Base-by-base conservation (phyloP, 2,329 filamentous ascomycete genomes). In the Penicillium occitanis region DNA sequence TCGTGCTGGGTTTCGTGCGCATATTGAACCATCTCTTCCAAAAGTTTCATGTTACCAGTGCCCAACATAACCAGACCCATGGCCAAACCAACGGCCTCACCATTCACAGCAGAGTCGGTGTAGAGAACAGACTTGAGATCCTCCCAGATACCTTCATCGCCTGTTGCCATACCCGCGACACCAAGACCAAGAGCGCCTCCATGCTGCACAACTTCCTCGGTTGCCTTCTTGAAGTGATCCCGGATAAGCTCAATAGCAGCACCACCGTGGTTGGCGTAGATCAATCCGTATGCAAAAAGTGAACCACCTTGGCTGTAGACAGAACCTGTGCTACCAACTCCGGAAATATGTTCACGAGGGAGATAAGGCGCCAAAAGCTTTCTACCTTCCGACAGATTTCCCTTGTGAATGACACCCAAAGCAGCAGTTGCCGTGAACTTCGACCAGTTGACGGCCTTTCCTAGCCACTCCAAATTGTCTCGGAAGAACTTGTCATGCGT, bases 41-140 rank as follows among this genome's bases (percentile, higher is more conserved):
- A 82, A 8, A 93, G 93, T 77, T 91, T 93, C 75, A 93, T 90
- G 76, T 97, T 97, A 68, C 94, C 95, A n/a, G 94, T 97, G 64
- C 95, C 95, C 64, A 99, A 84, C 95, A 98, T 99, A 77, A 99
- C 93, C 57, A 99, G 86, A 78, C 95, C 95, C 92, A 99, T 98
- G 13, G 94, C 86, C 66, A 99, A 85, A 73, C 95, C 95, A 58
- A 98, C 93, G 53, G 95, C 95, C 81, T 99, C 95, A 73, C 95
- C 95, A 70, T 97, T 98, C 73, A 99, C 88, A 5, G 95, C 95
- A 6, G 93, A 98, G 78, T 99, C 95, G 5, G 91, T 90, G 80
- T 94, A 97, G 2, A 99, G 85, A 35, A 97, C 91, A 22, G 86
- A 88, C 78, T 92, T 94, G 67, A 99, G 89, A 71, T 92, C 93